These are phyloP conservation scores for Penicillium occitanis DNA, from an alignment of 2,329 filamentous ascomycete genomes.

Conservation along the genomic window DNA sequence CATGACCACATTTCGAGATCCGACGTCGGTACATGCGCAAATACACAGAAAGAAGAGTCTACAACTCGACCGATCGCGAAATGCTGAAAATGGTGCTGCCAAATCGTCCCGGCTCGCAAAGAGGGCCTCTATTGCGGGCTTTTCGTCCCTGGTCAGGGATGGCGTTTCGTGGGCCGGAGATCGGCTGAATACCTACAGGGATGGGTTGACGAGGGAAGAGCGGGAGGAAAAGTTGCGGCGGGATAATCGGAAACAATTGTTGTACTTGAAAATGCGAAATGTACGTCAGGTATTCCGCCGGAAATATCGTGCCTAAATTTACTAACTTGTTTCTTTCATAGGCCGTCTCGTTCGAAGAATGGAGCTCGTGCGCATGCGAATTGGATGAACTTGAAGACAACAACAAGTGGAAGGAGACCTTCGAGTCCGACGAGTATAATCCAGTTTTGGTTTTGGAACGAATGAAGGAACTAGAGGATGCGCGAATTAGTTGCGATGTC, in stretches of 20 bases:
- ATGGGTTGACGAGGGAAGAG: constrained; percentile 55
- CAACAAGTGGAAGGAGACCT: constrained; percentile 74
- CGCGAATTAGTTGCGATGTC: constrained; percentile 69
- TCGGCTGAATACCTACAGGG: constrained; percentile 44
- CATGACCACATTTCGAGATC: constrained; percentile 36
- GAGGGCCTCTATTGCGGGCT: constrained; percentile 32
- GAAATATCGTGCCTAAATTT: constrained; percentile 1
- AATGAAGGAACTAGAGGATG: constrained; percentile 72
- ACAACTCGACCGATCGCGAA: constrained; percentile 14
- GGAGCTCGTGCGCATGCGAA: constrained; percentile 72
- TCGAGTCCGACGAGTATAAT: constrained; percentile 69
- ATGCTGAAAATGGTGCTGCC: neutral
- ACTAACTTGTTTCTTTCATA: constrained; percentile 33
- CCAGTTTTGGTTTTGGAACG: constrained; percentile 66
- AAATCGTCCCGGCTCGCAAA: constrained; percentile 25
- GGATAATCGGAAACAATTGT: constrained; percentile 62
- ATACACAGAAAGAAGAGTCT: constrained; percentile 29
- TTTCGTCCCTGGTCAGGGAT: constrained; percentile 37
- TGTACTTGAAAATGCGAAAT: constrained; percentile 65
- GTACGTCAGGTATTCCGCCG: constrained; percentile 45
- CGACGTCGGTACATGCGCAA: constrained; percentile 31
- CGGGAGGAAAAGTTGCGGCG: constrained; percentile 48
- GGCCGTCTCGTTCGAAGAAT: constrained; percentile 69
- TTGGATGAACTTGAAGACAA: constrained; percentile 79
- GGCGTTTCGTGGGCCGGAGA: constrained; percentile 40